A percentile compares a stretch with the other conserved stretches of the same genome.
phyloP scores from a whole-genome alignment of 306 rosid species.

The Hippophae rhamnoides region DNA sequence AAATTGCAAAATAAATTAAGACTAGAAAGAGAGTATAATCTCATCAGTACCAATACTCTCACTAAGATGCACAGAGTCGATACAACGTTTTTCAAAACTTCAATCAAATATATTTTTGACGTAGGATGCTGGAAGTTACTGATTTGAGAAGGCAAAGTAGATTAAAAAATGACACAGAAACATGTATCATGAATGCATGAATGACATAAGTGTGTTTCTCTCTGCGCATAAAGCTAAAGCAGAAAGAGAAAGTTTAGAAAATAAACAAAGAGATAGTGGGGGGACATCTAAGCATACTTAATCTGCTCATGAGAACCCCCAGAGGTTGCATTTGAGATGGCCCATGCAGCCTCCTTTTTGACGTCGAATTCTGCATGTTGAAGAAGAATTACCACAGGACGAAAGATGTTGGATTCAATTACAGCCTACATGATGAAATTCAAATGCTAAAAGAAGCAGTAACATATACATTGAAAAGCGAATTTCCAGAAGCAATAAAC shows the following conservation, averaged over 20 bases:
- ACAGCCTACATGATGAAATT: constrained; percentile 42
- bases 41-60: too few species aligned
- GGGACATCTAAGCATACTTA: constrained; percentile 32
- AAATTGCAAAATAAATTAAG: too few species aligned
- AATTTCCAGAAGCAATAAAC: neutral
- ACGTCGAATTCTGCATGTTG: constrained; percentile 54
- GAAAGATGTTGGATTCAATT: constrained; percentile 43
- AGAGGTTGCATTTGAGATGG: constrained; percentile 59
- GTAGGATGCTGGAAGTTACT: neutral
- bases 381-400: constrained; percentile 51
- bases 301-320: constrained; percentile 67
- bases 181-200: neutral
- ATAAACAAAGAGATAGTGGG: neutral
- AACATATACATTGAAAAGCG: too few species aligned
- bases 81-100: too few species aligned
- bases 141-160: too few species aligned
- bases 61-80: too few species aligned
- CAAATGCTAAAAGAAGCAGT: neutral
- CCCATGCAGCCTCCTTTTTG: constrained; percentile 82
- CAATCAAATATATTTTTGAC: too few species aligned
- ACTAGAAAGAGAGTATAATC: too few species aligned
- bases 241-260: neutral
- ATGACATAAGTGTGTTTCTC: neutral
- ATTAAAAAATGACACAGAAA: neutral
- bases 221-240: neutral